Percentiles rank a stretch among this genome's conserved stretches.
phyloP scores from a whole-genome alignment of 1,139 yeast species.

The Saccharomyces hybrid region DNA sequence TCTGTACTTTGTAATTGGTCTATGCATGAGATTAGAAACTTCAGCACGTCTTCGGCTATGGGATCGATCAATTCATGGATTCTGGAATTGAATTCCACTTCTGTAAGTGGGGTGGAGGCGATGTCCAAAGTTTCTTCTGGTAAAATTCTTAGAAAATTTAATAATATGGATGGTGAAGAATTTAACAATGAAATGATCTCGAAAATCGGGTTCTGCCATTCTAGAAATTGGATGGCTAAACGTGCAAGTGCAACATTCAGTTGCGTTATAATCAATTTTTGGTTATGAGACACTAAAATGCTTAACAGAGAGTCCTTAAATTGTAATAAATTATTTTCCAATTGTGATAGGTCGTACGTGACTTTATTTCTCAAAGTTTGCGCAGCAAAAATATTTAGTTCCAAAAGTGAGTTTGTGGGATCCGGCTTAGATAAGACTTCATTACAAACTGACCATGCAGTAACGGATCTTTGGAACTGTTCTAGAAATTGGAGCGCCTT shows the following conservation, averaged over 20 bases:
- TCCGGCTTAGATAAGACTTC: constrained; percentile 24
- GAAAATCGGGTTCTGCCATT: constrained; percentile 64
- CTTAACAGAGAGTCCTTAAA: constrained; percentile 36
- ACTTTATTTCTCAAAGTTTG: constrained; percentile 83
- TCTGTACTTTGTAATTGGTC: constrained; percentile 35
- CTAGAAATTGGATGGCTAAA: constrained; percentile 64
- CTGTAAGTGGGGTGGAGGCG: constrained; percentile 70
- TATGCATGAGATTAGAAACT: constrained; percentile 44
- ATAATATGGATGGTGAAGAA: constrained; percentile 39
- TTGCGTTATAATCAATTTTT: constrained; percentile 65
- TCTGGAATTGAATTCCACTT: constrained; percentile 66
- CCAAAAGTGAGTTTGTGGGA: constrained; percentile 31
- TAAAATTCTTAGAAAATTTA: constrained; percentile 75
- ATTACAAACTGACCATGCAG: constrained; percentile 54
- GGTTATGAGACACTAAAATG: constrained; percentile 33
- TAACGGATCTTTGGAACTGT: constrained; percentile 69
- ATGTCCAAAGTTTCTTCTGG: constrained; percentile 87
- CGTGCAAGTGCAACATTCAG: constrained; percentile 75
- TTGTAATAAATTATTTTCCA: constrained; percentile 57
- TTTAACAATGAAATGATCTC: constrained; percentile 47
- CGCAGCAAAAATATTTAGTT: constrained; percentile 72
- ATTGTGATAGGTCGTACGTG: constrained; percentile 75
- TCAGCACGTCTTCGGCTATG: constrained; percentile 63
- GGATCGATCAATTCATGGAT: constrained; percentile 53
- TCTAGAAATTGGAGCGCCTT: constrained; percentile 48